Percentiles rank a stretch among this genome's conserved stretches.
These are phyloP conservation scores for Leccinum pallidistipes DNA, from an alignment of 1,284 basidiomycete species.

Conservation along the genomic window DNA sequence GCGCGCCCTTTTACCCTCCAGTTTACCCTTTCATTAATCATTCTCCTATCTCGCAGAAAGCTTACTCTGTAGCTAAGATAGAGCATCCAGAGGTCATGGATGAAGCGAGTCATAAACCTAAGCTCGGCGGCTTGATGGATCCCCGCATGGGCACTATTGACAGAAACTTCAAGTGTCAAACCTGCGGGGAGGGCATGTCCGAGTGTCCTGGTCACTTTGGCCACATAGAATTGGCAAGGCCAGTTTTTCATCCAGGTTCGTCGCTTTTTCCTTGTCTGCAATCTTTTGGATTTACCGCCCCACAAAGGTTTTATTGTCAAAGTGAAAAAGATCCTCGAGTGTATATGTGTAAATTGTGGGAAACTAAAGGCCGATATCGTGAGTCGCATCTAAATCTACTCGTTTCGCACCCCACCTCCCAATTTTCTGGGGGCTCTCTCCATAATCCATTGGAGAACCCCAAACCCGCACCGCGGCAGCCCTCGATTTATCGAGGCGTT, in stretches of 20 bases:
- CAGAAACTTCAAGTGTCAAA: slow-evolving; percentile 99
- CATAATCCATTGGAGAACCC: slow-evolving; percentile 80
- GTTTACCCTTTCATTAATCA: slow-evolving; percentile 8
- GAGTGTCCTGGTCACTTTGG: slow-evolving; percentile 99
- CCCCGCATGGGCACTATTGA: slow-evolving; percentile 98
- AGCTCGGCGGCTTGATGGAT: slow-evolving; percentile 94
- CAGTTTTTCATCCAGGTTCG: slow-evolving; percentile 95
- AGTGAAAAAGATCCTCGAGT: slow-evolving; percentile 99
- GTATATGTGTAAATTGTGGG: slow-evolving; percentile 98
- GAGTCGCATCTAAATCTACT: slow-evolving; percentile 79
- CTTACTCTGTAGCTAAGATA: slow-evolving; percentile 96
- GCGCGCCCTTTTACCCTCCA: slow-evolving; percentile 39
- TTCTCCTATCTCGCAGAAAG: slow-evolving; percentile 67
- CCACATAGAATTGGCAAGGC: slow-evolving; percentile 95
- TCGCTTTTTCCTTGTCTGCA: slow-evolving; percentile 10
- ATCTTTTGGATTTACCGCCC: background rate
- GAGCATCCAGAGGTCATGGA: slow-evolving; percentile 99
- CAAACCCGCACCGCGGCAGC: slow-evolving; percentile 78
- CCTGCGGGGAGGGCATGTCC: slow-evolving; percentile 98
- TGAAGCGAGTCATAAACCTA: slow-evolving; percentile 85
- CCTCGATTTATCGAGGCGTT: slow-evolving; percentile 75
- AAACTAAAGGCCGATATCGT: slow-evolving; percentile 96
- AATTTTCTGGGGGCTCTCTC: slow-evolving; percentile 95
- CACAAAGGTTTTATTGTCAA: slow-evolving; percentile 92
- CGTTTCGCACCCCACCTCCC: slow-evolving; percentile 89